These are phyloP conservation scores for Xylaria cubensis DNA, from an alignment of 495 filamentous ascomycete species.

Conservation along the genomic window DNA sequence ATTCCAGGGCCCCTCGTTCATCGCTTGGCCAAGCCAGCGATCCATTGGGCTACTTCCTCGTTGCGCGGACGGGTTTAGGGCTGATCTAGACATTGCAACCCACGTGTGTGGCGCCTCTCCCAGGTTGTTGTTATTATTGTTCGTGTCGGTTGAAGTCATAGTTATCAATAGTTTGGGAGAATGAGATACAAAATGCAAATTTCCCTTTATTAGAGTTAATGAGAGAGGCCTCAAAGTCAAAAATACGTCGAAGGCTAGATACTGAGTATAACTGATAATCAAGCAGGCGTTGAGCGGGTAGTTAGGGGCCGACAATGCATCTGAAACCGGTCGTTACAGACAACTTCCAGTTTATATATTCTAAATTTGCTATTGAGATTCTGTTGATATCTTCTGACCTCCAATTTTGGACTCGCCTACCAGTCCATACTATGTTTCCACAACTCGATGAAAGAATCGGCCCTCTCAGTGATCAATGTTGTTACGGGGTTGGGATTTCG, in stretches of 20 bases:
- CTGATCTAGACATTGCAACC: neutral
- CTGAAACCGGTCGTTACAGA: neutral
- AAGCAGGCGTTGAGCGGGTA: neutral
- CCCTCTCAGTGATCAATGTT: neutral
- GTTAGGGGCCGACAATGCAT: neutral
- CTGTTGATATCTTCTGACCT: neutral
- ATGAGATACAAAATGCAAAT: neutral
- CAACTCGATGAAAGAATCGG: neutral
- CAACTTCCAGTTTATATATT: neutral
- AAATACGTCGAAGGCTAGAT: neutral
- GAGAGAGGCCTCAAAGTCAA: too few relatives aligned
- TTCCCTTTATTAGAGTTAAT: neutral
- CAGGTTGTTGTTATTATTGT: neutral
- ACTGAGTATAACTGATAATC: neutral
- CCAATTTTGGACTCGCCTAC: neutral
- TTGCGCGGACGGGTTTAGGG: too few relatives aligned
- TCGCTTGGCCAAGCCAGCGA: neutral
- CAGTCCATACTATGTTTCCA: neutral
- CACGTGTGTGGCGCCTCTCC: too few relatives aligned
- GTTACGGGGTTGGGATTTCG: neutral
- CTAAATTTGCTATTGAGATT: neutral
- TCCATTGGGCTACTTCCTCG: neutral
- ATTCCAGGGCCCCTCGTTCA: neutral
- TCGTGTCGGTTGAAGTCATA: neutral
- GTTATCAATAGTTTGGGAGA: neutral